A percentile compares a stretch with the other conserved stretches of the same genome.
Evolutionary conservation across 441 rosid species (phyloP).

Genomic region (Isatis lusitanica): DNA sequence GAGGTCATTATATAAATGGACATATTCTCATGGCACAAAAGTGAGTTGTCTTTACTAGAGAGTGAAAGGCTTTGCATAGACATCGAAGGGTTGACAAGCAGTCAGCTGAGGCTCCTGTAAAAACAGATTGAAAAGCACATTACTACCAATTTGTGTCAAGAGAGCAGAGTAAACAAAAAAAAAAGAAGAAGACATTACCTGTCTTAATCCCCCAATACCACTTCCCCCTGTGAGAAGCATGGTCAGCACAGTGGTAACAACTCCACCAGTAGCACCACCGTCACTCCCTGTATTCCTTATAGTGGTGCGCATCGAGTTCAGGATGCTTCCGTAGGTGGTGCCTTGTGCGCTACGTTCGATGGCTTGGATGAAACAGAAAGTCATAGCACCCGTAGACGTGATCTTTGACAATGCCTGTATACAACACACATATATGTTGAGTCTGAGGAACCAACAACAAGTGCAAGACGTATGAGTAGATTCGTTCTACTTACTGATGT

Average conservation of each 20-base stretch:
- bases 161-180: neutral
- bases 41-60: constrained; percentile 42
- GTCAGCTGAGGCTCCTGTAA: constrained; percentile 86
- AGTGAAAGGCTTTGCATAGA: constrained; percentile 64
- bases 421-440: neutral
- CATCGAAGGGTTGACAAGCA: constrained; percentile 74
- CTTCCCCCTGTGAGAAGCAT: constrained; percentile 88
- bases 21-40: constrained; percentile 12
- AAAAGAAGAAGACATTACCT: constrained; percentile 47
- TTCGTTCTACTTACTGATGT: constrained; percentile 63
- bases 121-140: neutral
- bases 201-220: constrained; percentile 66
- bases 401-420: constrained; percentile 78
- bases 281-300: constrained; percentile 53
- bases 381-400: constrained; percentile 95
- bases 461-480: neutral
- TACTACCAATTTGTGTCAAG: constrained; percentile 10
- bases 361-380: constrained; percentile 91
- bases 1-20: constrained; percentile 6
- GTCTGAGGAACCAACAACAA: neutral
- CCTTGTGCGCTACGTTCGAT: constrained; percentile 67
- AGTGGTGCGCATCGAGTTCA: constrained; percentile 73
- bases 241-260: constrained; percentile 65
- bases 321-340: constrained; percentile 77
- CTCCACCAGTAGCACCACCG: constrained; percentile 49